phyloP scores from a whole-genome alignment of 2,329 filamentous ascomycete species.

The Ceratocystis variospora region DNA sequence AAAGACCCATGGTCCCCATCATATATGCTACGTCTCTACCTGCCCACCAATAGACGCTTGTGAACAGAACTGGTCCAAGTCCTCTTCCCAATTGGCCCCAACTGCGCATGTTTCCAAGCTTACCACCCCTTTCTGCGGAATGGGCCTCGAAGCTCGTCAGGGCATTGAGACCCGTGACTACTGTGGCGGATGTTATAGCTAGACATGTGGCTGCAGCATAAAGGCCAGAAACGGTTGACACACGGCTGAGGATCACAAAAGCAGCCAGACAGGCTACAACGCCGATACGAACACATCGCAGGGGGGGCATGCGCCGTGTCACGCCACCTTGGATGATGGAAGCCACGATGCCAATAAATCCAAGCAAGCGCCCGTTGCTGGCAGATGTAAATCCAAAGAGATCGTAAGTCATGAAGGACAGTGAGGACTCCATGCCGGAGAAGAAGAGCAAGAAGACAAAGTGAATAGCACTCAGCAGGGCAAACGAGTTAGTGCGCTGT shows the following conservation, averaged over 20 bases:
- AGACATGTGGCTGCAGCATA: constrained; percentile 74
- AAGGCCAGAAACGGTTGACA: constrained; percentile 53
- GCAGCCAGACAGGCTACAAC: constrained; percentile 63
- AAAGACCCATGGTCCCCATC: constrained; percentile 67
- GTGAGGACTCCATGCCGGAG: constrained; percentile 93
- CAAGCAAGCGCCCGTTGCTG: constrained; percentile 72
- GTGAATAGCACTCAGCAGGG: constrained; percentile 71
- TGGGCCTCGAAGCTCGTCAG: constrained; percentile 80
- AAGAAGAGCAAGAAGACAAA: constrained; percentile 92
- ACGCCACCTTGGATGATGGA: constrained; percentile 89
- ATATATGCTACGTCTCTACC: constrained; percentile 75
- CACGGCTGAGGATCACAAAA: constrained; percentile 63
- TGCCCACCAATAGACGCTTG: constrained; percentile 96
- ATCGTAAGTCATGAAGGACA: constrained; percentile 95
- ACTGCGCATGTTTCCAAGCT: constrained; percentile 67
- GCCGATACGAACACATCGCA: constrained; percentile 66
- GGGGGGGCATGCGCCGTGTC: constrained; percentile 68
- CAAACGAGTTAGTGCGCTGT: constrained; percentile 65
- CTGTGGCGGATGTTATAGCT: constrained; percentile 82
- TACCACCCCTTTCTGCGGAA: constrained; percentile 67
- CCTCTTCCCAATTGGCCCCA: constrained; percentile 81
- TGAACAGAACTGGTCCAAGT: constrained; percentile 78
- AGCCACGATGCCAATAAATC: constrained; percentile 81
- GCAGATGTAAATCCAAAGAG: constrained; percentile 71
- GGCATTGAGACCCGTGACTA: constrained; percentile 86